Evolutionary conservation across 768 basidiomycete genomes (phyloP), one percentile per base, ranked within the genome.

Genomic region (Boletus fagicola): DNA sequence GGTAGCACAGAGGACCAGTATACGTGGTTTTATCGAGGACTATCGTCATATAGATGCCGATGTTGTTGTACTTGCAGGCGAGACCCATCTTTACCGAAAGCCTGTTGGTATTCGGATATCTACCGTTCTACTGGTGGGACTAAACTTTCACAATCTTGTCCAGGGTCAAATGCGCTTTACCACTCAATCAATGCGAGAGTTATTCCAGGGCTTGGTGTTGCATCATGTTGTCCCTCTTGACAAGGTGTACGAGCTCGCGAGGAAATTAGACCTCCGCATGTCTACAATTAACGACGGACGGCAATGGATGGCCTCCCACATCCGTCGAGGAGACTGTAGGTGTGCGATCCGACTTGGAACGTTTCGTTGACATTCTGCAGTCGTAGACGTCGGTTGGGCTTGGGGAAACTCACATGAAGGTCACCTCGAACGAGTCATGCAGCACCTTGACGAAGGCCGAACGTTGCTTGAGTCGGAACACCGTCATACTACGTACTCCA

Each of bases 301-400:
- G 13, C 65, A 67, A 36, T 76, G 76, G 76, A 67, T 76, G 69
- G 73, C 72, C 18, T 60, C 73, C 6, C 75, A 76, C 48, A 64
- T 76, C 58, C 75, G 74, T 28, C 72, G 76, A 42, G 76, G 76
- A 33, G 75, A 77, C 52, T 76, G 73, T 75, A 55, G 47, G 72
- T 61, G 7, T 49, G 43, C 5, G 8, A 10, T 20, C n/a, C 13
- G 6, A 26, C 16, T 24, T 10, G 13, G 11, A 20, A 8, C 18
- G 5, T 38, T 24, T 36, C 9, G 7, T 47, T 65, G 22, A 49
- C 30, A 8, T 51, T 51, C 59, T 57, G 59, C 44, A 64, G 71
- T 70, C 49, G 61, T 72, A 12, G 56, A 60, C 7, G 33, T 22
- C 39, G 73, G 62, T 51, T 78, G 76, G 72, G 67, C 52, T 44